Evolutionary conservation across 2,329 filamentous ascomycete species (phyloP), one percentile per base, ranked within the genome.

Genomic region (Monilinia aucupariae): DNA sequence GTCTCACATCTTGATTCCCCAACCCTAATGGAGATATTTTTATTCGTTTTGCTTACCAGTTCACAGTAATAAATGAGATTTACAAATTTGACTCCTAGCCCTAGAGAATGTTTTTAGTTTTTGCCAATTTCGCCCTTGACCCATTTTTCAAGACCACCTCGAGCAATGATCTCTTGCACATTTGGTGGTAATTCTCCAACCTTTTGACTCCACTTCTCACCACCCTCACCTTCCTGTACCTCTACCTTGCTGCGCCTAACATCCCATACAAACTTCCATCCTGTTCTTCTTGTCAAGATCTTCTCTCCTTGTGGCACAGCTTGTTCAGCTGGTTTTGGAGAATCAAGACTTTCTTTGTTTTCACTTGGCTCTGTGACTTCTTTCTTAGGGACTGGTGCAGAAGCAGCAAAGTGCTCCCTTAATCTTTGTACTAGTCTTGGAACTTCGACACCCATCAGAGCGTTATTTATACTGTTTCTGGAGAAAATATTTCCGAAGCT

Each of bases 401-500:
- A 69, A 9, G 68, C 64, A 2, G 70, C 68, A 73, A 85, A 92
- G 0, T 79, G 79, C 72, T 85, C 84, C 1, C 89, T 79, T 27
- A 93, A 78, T 37, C 87, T 79, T 73, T 87, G 74, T 4, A 91
- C 81, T 0, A 92, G 79, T 22, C 80, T 78, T 3, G 88, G 88
- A 1, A 90, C 80, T 72, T 92, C 89, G 17, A 92, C 78, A 1
- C 84, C 83, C 80, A 91, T 82, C 5, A 92, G 79, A 0, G 87
- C 89, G 68, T 92, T 92, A 76, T 92, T 92, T 77, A 92, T 90
- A 71, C 82, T 84, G 77, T 91, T 92, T 3, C 90, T 79, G 70
- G 80, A 81, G 74, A 94, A 96, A 74, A 93, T 96, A 76, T 91
- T 94, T 62, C 88, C 85, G 71, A 96, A 92, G 76, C 86, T 92